These are phyloP conservation scores for Mycena capillaripes DNA, from an alignment of 768 basidiomycete species.

Conservation along the genomic window DNA sequence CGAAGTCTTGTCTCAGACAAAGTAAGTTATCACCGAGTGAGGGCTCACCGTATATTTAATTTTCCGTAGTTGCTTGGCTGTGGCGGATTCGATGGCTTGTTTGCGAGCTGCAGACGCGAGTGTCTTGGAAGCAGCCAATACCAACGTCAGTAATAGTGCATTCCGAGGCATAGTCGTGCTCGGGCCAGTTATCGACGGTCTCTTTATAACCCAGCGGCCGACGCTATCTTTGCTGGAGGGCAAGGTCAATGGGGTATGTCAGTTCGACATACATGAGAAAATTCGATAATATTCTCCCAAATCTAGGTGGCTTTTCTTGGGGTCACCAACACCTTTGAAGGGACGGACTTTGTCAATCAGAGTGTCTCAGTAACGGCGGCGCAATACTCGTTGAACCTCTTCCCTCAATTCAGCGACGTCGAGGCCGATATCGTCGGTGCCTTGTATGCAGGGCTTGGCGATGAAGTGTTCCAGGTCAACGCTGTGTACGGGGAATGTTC, in stretches of 20 bases:
- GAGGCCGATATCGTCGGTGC: slow-evolving; percentile 24
- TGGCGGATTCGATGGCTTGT: neutral
- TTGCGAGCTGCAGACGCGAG: neutral
- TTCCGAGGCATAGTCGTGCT: slow-evolving; percentile 44
- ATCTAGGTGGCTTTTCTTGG: slow-evolving; percentile 38
- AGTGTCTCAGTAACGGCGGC: slow-evolving; percentile 13
- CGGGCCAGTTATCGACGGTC: slow-evolving; percentile 50
- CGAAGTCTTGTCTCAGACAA: slow-evolving; percentile 1
- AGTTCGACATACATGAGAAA: no score
- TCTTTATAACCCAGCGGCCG: slow-evolving; percentile 50
- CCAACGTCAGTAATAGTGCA: slow-evolving; percentile 30
- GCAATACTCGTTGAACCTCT: no score
- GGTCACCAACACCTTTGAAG: slow-evolving; percentile 46
- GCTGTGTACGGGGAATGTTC: slow-evolving; percentile 37
- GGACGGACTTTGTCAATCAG: slow-evolving; percentile 40
- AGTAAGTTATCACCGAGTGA: neutral
- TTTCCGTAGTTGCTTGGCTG: neutral
- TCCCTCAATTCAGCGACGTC: neutral
- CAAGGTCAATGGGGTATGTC: slow-evolving; percentile 53
- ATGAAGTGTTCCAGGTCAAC: slow-evolving; percentile 1
- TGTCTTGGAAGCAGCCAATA: no score
- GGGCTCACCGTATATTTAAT: no score
- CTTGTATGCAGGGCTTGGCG: slow-evolving; percentile 28
- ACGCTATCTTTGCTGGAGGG: slow-evolving; percentile 45
- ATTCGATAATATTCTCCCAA: neutral